phyloP scores from a whole-genome alignment of 1,284 basidiomycete species.

The Filobasidium uniguttulatum region DNA sequence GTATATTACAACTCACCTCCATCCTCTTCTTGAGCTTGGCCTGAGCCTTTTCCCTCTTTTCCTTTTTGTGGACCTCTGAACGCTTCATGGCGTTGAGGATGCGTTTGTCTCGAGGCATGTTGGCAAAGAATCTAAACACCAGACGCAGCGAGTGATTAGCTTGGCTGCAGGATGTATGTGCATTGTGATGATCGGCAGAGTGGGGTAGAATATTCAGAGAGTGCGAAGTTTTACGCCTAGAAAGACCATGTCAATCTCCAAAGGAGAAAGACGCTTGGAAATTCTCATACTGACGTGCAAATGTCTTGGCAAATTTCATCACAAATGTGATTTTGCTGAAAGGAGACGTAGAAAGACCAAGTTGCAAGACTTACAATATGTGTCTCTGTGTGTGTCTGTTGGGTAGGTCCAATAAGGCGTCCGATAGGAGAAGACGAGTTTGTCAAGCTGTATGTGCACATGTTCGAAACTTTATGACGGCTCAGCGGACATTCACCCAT shows the following conservation, averaged over 20 bases:
- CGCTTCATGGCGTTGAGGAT: slow-evolving; percentile 78
- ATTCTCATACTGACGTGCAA: slow-evolving; percentile 4
- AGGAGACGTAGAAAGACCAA: no score
- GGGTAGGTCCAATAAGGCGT: no score
- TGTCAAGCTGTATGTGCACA: no score
- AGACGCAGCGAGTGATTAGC: no score
- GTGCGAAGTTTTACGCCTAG: slow-evolving; percentile 1
- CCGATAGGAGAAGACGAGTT: no score
- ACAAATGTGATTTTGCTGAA: neutral
- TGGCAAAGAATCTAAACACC: no score
- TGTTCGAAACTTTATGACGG: no score
- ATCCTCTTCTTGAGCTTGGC: slow-evolving; percentile 67
- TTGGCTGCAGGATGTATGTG: neutral
- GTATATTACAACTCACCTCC: slow-evolving; percentile 52
- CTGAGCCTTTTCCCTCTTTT: slow-evolving; percentile 65
- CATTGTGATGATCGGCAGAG: neutral
- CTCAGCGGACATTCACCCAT: no score
- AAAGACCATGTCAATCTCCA: neutral
- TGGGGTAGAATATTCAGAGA: neutral
- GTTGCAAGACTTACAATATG: no score
- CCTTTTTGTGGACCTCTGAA: slow-evolving; percentile 58
- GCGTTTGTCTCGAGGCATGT: slow-evolving; percentile 32
- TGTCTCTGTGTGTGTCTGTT: no score
- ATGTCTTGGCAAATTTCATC: slow-evolving; percentile 4
- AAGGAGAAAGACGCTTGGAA: neutral